phyloP scores from a whole-genome alignment of 164 flowering plant genomes.

The Euptelea pleiosperma region DNA sequence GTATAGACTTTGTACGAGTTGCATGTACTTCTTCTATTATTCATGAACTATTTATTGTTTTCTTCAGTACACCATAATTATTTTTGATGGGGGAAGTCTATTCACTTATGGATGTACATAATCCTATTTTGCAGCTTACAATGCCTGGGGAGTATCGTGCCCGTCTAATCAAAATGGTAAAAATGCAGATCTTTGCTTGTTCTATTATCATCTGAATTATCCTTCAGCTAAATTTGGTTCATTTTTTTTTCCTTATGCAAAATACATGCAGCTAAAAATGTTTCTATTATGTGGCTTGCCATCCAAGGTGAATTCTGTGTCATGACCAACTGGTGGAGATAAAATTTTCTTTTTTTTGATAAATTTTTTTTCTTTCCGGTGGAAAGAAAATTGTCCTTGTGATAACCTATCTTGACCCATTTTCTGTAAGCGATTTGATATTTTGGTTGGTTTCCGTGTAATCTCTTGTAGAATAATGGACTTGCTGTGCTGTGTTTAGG shows the following conservation, averaged over 20 bases:
- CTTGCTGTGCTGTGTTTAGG: not conserved
- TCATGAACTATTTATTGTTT: too few species aligned
- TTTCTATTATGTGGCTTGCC: not conserved
- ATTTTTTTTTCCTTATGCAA: not conserved
- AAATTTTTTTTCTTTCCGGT: too few species aligned
- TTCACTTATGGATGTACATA: not conserved
- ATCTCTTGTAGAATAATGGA: conserved; percentile 1
- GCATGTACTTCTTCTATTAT: not conserved
- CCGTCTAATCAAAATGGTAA: conserved; percentile 78
- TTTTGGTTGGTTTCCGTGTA: too few species aligned
- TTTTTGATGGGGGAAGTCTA: not conserved
- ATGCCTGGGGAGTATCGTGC: conserved; percentile 68
- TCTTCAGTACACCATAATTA: not conserved
- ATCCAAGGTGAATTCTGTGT: not conserved
- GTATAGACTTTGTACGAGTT: not conserved
- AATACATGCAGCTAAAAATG: not conserved
- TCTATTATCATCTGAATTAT: not conserved
- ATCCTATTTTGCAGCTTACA: conserved; percentile 58
- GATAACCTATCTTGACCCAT: not conserved
- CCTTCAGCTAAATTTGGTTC: not conserved
- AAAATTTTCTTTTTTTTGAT: too few species aligned
- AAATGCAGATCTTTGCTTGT: conserved; percentile 12
- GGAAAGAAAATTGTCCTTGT: not conserved
- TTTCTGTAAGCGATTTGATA: too few species aligned
- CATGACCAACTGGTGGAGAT: too few species aligned